A percentile compares a stretch with the other conserved stretches of the same genome.
These are phyloP conservation scores for Hypsizygus marmoreus DNA, from an alignment of 768 basidiomycete species.

Conservation along the genomic window DNA sequence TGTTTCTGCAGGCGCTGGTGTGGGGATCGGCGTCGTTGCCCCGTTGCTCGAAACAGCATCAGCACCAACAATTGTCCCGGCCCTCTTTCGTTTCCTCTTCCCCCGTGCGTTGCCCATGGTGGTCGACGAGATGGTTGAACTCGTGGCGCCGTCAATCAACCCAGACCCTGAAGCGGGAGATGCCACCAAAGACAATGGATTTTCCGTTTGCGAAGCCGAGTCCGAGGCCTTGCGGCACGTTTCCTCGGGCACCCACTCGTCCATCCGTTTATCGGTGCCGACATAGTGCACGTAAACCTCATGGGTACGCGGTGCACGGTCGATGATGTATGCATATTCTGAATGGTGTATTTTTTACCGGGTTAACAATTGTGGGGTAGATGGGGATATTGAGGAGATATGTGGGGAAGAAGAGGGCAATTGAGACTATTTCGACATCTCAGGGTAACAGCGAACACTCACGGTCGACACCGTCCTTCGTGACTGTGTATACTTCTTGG, in stretches of 20 bases:
- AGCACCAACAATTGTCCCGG: constrained; percentile 19
- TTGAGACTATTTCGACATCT: no score
- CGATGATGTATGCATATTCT: no score
- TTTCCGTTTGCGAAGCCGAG: no score
- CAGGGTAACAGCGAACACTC: constrained; percentile 16
- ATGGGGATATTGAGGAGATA: no score
- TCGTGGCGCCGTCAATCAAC: no score
- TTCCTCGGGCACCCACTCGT: constrained; percentile 67
- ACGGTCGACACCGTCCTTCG: constrained; percentile 36
- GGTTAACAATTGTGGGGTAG: no score
- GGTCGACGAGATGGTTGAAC: no score
- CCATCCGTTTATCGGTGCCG: constrained; percentile 68
- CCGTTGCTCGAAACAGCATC: constrained; percentile 7
- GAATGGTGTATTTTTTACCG: no score
- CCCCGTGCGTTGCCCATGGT: not conserved
- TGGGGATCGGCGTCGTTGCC: constrained; percentile 14
- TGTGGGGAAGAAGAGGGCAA: no score
- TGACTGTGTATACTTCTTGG: constrained; percentile 30
- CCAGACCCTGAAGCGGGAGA: no score
- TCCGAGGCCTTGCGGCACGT: constrained; percentile 35
- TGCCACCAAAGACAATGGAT: no score
- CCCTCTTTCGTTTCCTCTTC: constrained; percentile 20
- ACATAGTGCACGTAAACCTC: constrained; percentile 75
- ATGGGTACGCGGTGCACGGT: constrained; percentile 43
- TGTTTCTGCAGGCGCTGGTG: not conserved